These are phyloP conservation scores for Lachancea meyersii DNA, from an alignment of 805 yeast species.

Conservation along the genomic window DNA sequence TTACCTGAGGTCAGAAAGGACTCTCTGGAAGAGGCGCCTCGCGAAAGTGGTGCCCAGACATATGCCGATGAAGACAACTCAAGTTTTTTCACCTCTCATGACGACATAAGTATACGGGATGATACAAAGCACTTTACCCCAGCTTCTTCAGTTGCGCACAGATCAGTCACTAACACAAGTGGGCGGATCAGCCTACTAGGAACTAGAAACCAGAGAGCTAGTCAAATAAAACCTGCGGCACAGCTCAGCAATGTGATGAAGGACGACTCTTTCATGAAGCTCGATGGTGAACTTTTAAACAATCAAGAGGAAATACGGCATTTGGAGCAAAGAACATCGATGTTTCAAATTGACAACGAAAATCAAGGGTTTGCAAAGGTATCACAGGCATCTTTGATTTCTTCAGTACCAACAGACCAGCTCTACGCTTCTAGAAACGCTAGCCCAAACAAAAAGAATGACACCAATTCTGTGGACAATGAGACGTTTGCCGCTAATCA, in stretches of 20 bases:
- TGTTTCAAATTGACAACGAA: not conserved
- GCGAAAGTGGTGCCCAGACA: too few species aligned
- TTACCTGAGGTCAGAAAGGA: not conserved
- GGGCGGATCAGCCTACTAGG: constrained; percentile 29
- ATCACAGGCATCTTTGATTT: constrained; percentile 1
- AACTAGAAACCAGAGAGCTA: not conserved
- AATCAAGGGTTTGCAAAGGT: not conserved
- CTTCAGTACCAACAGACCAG: constrained; percentile 22
- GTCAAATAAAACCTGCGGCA: not conserved
- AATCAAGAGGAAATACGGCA: constrained; percentile 17
- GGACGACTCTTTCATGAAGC: constrained; percentile 13
- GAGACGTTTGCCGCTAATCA: constrained; percentile 1
- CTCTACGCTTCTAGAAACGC: constrained; percentile 19
- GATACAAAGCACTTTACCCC: not conserved
- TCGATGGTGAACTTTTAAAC: not conserved
- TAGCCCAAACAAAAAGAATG: constrained; percentile 17
- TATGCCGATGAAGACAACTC: constrained; percentile 28
- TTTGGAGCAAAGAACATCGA: constrained; percentile 7
- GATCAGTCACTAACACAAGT: constrained; percentile 23
- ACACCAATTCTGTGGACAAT: not conserved
- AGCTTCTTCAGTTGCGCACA: constrained; percentile 7
- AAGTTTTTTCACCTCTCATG: constrained; percentile 25
- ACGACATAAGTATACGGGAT: constrained; percentile 9
- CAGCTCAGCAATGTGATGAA: constrained; percentile 1
- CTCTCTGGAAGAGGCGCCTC: not conserved